Percentiles rank a stretch among this genome's conserved stretches.
phyloP scores from a whole-genome alignment of 2,329 filamentous ascomycete genomes.

The Monilinia fructigena region DNA sequence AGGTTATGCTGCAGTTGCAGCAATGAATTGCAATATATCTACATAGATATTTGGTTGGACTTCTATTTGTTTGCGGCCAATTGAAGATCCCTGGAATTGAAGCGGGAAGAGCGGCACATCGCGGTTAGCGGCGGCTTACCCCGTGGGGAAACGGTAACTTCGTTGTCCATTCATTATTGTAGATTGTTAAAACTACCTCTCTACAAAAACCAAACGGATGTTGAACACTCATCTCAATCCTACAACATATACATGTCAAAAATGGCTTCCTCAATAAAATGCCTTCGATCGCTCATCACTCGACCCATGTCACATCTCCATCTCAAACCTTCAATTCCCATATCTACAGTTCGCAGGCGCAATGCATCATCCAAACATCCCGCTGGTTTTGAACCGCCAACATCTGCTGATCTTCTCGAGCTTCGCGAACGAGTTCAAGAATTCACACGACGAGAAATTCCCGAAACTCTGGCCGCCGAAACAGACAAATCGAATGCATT shows the following conservation, averaged over 20 bases:
- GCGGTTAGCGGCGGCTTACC: conserved; percentile 21
- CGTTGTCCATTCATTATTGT: background rate
- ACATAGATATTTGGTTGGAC: conserved; percentile 20
- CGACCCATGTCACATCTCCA: conserved; percentile 35
- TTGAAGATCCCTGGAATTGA: background rate
- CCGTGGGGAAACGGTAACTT: background rate
- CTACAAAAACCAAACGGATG: conserved; percentile 5
- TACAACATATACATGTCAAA: conserved; percentile 10
- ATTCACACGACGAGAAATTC: conserved; percentile 83
- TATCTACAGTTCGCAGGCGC: conserved; percentile 42
- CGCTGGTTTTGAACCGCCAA: conserved; percentile 57
- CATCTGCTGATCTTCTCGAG: conserved; percentile 51
- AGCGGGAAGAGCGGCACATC: background rate
- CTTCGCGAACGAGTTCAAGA: conserved; percentile 60
- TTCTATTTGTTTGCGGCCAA: background rate
- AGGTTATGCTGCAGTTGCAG: conserved; percentile 28
- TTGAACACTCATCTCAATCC: background rate
- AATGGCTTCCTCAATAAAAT: conserved; percentile 35
- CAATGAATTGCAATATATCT: conserved; percentile 24
- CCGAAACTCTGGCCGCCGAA: conserved; percentile 74
- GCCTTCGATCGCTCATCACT: conserved; percentile 30
- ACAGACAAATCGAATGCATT: conserved; percentile 90
- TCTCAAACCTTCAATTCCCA: conserved; percentile 24
- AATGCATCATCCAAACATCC: conserved; percentile 69
- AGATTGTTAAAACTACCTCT: too few species aligned